Base-by-base conservation (phyloP, 176 grass and related monocot species). In the Rhynchospora pubera region DNA sequence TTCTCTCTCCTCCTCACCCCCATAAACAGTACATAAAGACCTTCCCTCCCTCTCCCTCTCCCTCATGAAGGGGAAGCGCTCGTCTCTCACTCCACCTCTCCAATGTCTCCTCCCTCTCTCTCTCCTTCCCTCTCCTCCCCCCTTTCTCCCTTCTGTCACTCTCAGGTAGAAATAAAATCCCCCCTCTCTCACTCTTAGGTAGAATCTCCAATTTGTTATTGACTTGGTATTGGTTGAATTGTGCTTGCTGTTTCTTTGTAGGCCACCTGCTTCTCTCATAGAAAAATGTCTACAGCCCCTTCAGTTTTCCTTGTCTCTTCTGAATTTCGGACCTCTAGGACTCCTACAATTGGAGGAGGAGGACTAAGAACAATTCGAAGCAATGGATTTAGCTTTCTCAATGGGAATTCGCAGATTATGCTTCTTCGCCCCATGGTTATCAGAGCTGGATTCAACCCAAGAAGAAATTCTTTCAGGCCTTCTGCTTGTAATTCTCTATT, bases 401-500 rank as follows among this genome's bases (percentile, higher is more conserved):
- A 22, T 58, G 79, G 84, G 26, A 52, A 21, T 13, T 79, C 79
- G 46, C 65, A 48, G 72, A 62, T 83, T 48, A 30, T 55, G 32
- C n/a, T n/a, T n/a, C 79, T 72, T 57, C 12, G 56, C 48, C 48
- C 61, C 5, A 79, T 26, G 34, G 79, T 26, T 79, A 44, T 68
- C 12, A 19, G 52, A 73, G 57, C 23, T 2, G 10, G 43, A 12
- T 64, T n/a, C 64, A 8, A 21, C 23, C 50, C 7, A 19, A 62
- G 72, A 46, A 74, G 66, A 83, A 50, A 42, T 32, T n/a, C n/a
- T n/a, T 79, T 89, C 28, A 82, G 79, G 18, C 72, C 72, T 45
- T 70, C 47, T 46, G 87, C 84, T 55, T 83, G 87, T 89, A 79
- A 83, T 43, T 78, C 5, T 65, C 32, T 48, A 10, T 81, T 65